These are phyloP conservation scores for Ananas comosus DNA, from an alignment of 176 grass and related monocot genomes.

Conservation along the genomic window DNA sequence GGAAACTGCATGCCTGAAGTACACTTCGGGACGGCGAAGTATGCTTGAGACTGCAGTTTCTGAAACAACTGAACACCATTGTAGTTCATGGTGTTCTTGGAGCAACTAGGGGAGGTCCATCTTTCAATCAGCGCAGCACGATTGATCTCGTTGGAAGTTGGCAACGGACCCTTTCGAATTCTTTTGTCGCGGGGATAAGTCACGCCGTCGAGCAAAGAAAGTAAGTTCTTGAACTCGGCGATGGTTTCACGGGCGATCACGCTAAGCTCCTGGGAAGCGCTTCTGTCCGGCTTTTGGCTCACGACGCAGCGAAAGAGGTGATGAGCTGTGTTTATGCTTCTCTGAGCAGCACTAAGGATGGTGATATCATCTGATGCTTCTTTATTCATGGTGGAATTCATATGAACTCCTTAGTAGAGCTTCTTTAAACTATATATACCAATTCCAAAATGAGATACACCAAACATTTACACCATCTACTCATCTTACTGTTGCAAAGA, in stretches of 20 bases:
- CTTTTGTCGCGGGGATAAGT: background rate
- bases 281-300: background rate
- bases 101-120: background rate
- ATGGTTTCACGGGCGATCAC: background rate
- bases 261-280: constrained; percentile 3
- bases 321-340: constrained; percentile 6
- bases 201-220: constrained; percentile 5
- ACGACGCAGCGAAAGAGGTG: background rate
- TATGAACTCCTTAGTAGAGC: background rate
- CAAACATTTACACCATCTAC: background rate
- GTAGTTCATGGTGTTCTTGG: background rate
- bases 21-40: background rate
- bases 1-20: background rate
- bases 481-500: background rate
- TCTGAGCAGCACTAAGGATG: constrained; percentile 11
- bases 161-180: constrained; percentile 11
- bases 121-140: background rate
- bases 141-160: background rate
- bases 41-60: too few species aligned
- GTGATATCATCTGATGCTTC: background rate
- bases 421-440: background rate
- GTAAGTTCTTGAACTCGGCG: background rate
- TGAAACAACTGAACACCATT: too few species aligned
- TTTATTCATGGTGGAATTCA: background rate
- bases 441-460: too few species aligned